These are phyloP conservation scores for Biscutella laevigata DNA, from an alignment of 441 rosid genomes.

Conservation along the genomic window DNA sequence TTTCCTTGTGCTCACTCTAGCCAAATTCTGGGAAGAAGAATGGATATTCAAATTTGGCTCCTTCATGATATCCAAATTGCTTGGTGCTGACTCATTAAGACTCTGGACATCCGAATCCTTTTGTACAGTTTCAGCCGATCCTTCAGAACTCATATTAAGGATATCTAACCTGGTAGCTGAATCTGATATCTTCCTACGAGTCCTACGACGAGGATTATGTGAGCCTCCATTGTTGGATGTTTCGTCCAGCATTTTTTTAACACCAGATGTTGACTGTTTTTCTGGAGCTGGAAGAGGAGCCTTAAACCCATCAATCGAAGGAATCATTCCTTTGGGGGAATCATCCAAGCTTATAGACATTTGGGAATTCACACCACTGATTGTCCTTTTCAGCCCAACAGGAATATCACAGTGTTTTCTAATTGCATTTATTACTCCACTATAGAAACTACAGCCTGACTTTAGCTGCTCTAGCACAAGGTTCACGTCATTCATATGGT, in stretches of 20 bases:
- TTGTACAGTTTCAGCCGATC: conserved; percentile 57
- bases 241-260: conserved; percentile 31
- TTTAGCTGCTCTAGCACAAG: conserved; percentile 54
- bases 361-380: conserved; percentile 29
- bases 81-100: conserved; percentile 33
- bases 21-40: conserved; percentile 20
- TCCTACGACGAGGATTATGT: conserved; percentile 28
- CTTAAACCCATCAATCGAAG: conserved; percentile 23
- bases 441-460: conserved; percentile 40
- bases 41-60: conserved; percentile 29
- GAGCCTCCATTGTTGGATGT: conserved; percentile 33
- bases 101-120: conserved; percentile 34
- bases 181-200: conserved; percentile 32
- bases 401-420: conserved; percentile 51
- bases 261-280: conserved; percentile 26
- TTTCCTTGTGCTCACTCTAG: conserved; percentile 27
- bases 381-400: conserved; percentile 29
- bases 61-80: conserved; percentile 29
- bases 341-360: conserved; percentile 28
- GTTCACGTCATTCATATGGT: conserved; percentile 51
- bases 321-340: conserved; percentile 25
- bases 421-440: conserved; percentile 52
- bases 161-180: conserved; percentile 29
- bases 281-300: conserved; percentile 32
- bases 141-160: conserved; percentile 50